Percentiles rank a stretch among this genome's conserved stretches.
phyloP scores from a whole-genome alignment of 2,329 filamentous ascomycete genomes.

The Helotiales sp. region DNA sequence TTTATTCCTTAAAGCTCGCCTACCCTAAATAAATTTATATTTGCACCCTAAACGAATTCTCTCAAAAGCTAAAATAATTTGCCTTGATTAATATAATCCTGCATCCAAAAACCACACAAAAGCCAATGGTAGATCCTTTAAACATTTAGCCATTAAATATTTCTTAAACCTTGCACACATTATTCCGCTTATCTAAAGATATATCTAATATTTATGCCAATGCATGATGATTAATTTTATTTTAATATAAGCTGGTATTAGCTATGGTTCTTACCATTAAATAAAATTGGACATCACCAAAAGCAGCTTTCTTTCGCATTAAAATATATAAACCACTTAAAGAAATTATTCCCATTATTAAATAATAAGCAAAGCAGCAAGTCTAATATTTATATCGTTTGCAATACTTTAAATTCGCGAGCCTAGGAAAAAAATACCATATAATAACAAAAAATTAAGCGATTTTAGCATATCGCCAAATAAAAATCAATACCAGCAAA shows the following conservation, averaged over 20 bases:
- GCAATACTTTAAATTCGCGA: constrained; percentile 3
- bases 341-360: constrained; percentile 2
- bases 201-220: neutral
- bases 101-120: neutral
- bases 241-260: neutral
- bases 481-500: neutral
- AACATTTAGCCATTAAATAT: neutral
- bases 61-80: neutral
- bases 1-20: neutral
- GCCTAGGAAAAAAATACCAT: neutral
- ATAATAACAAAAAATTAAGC: constrained; percentile 1
- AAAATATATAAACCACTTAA: neutral
- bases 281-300: neutral
- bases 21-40: neutral
- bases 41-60: neutral
- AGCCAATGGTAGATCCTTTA: neutral
- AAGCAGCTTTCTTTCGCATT: neutral
- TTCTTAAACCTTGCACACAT: neutral
- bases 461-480: constrained; percentile 6
- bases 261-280: neutral
- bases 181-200: neutral
- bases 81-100: neutral
- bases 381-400: too few species aligned
- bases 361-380: neutral
- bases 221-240: neutral